Base-by-base conservation (phyloP, 2,329 filamentous ascomycete species). In the Pseudopyrenochaeta lycopersici region DNA sequence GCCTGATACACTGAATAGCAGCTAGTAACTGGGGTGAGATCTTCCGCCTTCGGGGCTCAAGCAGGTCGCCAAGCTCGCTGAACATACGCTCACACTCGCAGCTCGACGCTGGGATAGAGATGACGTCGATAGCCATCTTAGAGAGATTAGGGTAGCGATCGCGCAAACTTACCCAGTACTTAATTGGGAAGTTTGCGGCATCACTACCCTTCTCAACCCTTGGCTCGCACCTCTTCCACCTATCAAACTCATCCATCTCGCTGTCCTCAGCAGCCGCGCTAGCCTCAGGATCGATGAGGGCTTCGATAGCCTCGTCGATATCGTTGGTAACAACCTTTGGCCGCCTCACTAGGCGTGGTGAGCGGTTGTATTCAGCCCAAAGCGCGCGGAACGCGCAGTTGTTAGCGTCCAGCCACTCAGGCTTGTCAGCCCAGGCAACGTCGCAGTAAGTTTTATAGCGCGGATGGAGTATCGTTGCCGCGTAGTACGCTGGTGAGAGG, bases 281-380 rank as follows among this genome's bases (percentile, higher is more conserved):
- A 27, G 30, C 18, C 39, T 35, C 23, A 27, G 46, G 46, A 38
- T 52, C 27, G 20, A 53, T 35, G 27, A 53, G 30, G 20, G 36
- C 45, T 15, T 35, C 38, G 23, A 53, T 53, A 5, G 44, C 50
- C 38, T 53, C 38, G 38, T 53, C 44, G 14, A 53, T 53, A 27
- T 40, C 30, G 27, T 35, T 42, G 12, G 27, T 9, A n/a, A 30
- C n/a, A 21, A 20, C 15, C 46, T 18, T 23, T 27, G 20, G 31
- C 33, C 44, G 35, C 36, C 23, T 20, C 18, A 33, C 23, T 27
- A 29, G 20, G 38, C 17, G 27, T 31, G 21, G 20, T 15, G 14
- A 31, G 35, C 31, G 11, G 7, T 39, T 49, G 30, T 54, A 54
- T 38, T 31, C 4, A 11, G 38, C 38, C 48, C 32, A 52, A 36